Evolutionary conservation across 192 early-diverging fungal species (phyloP).

Genomic region (Coemansia sp.): DNA sequence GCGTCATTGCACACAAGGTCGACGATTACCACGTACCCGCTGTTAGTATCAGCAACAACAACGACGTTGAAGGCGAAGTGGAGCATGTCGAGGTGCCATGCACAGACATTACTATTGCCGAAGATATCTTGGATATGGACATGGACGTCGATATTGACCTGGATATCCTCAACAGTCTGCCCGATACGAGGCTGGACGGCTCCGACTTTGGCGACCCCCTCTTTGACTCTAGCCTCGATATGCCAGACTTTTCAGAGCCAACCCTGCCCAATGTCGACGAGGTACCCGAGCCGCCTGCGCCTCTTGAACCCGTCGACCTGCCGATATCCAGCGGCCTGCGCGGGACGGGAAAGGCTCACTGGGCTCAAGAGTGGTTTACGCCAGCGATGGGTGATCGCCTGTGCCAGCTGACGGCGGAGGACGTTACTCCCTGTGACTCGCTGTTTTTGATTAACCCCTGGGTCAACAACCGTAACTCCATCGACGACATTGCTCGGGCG

Average conservation of each 20-base stretch:
- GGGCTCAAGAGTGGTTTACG: slow-evolving; percentile 52
- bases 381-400: slow-evolving; percentile 40
- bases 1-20: neutral
- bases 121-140: slow-evolving; percentile 44
- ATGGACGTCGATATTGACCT: slow-evolving; percentile 43
- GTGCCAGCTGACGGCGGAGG: slow-evolving; percentile 38
- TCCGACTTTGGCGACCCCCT: slow-evolving; percentile 9
- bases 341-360: slow-evolving; percentile 40
- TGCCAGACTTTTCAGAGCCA: slow-evolving; percentile 6
- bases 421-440: slow-evolving; percentile 51
- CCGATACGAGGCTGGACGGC: slow-evolving; percentile 10
- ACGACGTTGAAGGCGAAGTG: neutral
- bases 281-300: slow-evolving; percentile 6
- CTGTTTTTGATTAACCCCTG: slow-evolving; percentile 35
- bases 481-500: slow-evolving; percentile 52
- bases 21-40: slow-evolving; percentile 7
- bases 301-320: slow-evolving; percentile 21
- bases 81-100: slow-evolving; percentile 4
- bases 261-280: neutral
- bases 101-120: slow-evolving; percentile 35
- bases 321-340: slow-evolving; percentile 50
- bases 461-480: slow-evolving; percentile 22
- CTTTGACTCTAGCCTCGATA: slow-evolving; percentile 2
- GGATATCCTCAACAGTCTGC: slow-evolving; percentile 20
- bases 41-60: neutral